These are phyloP conservation scores for Neospermospora avenae DNA, from an alignment of 2,329 filamentous ascomycete species.

Conservation along the genomic window DNA sequence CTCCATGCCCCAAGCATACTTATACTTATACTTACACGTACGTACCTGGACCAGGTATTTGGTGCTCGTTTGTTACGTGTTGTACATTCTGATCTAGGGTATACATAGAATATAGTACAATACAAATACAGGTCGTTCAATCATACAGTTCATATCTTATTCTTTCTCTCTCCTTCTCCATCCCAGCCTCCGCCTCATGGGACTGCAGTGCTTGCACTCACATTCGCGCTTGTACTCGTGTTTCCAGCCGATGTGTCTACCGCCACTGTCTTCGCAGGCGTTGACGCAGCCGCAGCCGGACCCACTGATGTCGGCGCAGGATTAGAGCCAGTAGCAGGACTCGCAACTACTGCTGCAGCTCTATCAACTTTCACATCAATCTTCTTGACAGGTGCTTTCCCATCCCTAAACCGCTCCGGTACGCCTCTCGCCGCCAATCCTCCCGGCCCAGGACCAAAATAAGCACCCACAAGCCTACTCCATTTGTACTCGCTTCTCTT, in stretches of 20 bases:
- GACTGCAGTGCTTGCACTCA: conserved; percentile 1
- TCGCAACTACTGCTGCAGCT: background rate
- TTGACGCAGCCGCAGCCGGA: too few species aligned
- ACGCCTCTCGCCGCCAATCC: conserved; percentile 69
- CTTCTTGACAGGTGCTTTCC: background rate
- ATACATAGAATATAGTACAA: too few species aligned
- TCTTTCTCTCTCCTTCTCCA: too few species aligned
- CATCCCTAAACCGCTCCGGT: conserved; percentile 65
- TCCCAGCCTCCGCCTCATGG: background rate
- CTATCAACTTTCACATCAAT: too few species aligned
- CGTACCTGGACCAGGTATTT: too few species aligned
- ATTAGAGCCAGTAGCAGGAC: background rate
- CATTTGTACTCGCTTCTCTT: conserved; percentile 73
- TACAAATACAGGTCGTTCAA: conserved; percentile 12
- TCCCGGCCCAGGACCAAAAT: conserved; percentile 69
- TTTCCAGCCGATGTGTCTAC: background rate
- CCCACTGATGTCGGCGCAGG: too few species aligned
- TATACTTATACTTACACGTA: too few species aligned
- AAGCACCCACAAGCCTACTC: conserved; percentile 78
- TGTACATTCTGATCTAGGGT: too few species aligned
- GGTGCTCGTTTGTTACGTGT: too few species aligned
- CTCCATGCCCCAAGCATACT: too few species aligned
- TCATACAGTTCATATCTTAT: background rate
- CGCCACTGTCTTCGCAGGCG: too few species aligned
- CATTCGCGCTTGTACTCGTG: background rate